Percentiles rank a stretch among this genome's conserved stretches.
phyloP scores from a whole-genome alignment of 2,329 filamentous ascomycete species.

The Verticillium nubilum region DNA sequence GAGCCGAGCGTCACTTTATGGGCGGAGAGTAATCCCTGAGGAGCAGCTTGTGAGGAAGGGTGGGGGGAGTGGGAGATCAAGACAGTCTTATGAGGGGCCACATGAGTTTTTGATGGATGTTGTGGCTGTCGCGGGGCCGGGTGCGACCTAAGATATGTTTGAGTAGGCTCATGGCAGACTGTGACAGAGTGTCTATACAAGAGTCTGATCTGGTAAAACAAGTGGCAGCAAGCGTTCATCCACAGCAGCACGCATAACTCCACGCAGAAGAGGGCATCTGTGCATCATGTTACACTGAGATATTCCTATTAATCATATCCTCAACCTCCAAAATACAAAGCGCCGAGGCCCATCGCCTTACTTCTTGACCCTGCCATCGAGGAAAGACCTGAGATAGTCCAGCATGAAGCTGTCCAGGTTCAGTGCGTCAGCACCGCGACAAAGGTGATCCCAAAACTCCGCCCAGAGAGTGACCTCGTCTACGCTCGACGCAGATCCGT shows the following conservation, averaged over 20 bases:
- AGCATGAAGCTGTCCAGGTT: not conserved
- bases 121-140: not conserved
- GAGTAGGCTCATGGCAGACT: no score
- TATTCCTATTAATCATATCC: no score
- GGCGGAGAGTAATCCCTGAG: not conserved
- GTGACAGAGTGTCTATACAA: no score
- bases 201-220: no score
- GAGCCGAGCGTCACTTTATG: constrained; percentile 2
- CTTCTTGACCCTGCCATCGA: not conserved
- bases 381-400: not conserved
- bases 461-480: not conserved
- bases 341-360: not conserved
- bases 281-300: no score
- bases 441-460: not conserved
- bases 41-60: not conserved
- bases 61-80: not conserved
- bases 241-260: no score
- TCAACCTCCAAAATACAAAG: no score
- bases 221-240: no score
- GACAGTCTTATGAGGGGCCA: not conserved
- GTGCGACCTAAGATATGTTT: no score
- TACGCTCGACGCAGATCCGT: not conserved
- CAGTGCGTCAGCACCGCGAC: not conserved
- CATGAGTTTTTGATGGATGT: not conserved
- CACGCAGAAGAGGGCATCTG: no score